Percentiles rank a stretch among this genome's conserved stretches.
Conservation (phyloP, 1,284 basidiomycete genomes). For the Ganoderma boninense region DNA sequence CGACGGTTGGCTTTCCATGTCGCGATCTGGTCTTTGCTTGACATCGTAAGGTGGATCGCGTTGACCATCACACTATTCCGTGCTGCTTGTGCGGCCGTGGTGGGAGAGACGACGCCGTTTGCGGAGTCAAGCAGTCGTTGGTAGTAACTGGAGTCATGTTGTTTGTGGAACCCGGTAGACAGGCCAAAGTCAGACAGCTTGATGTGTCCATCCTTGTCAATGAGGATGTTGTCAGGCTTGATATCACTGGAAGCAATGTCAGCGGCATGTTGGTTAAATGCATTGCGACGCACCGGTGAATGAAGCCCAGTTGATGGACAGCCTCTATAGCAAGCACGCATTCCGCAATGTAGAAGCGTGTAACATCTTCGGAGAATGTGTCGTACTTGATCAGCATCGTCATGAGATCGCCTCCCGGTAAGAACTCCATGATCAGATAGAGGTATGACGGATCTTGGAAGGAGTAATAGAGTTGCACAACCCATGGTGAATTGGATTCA, state of each 20-base stretch:
- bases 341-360: conserved; percentile 99
- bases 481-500: conserved; percentile 98
- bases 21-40: conserved; percentile 91
- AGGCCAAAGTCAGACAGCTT: conserved; percentile 99
- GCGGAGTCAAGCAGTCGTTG: conserved; percentile 80
- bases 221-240: conserved; percentile 99
- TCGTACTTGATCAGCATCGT: conserved; percentile 99
- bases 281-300: conserved; percentile 82
- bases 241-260: conserved; percentile 76
- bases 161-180: conserved; percentile 98
- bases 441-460: conserved; percentile 98
- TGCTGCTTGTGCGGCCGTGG: conserved; percentile 48
- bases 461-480: conserved; percentile 97
- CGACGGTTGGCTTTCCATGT: conserved; percentile 99
- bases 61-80: conserved; percentile 97
- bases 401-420: conserved; percentile 98
- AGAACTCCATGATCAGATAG: conserved; percentile 99
- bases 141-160: conserved; percentile 95
- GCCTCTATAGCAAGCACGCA: conserved; percentile 98
- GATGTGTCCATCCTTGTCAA: conserved; percentile 96
- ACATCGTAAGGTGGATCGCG: conserved; percentile 95
- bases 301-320: conserved; percentile 98
- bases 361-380: conserved; percentile 98
- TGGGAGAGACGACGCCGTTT: conserved; percentile 51
- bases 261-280: conserved; percentile 14